A percentile compares a stretch with the other conserved stretches of the same genome.
phyloP scores from a whole-genome alignment of 2,329 filamentous ascomycete genomes.

The Amphichorda felina region DNA sequence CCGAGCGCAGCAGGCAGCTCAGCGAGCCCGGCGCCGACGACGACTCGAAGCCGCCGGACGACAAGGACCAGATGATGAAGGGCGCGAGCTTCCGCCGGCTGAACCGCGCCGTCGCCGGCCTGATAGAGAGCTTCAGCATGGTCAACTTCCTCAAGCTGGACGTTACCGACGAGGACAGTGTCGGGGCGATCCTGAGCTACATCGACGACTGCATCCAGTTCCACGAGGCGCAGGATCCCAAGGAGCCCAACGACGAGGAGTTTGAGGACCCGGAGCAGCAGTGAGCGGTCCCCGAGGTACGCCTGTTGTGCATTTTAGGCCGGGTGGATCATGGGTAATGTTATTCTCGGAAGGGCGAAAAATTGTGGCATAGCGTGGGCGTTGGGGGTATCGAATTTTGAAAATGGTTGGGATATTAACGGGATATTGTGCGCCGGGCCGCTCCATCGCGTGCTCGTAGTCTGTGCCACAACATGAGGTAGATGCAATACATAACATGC shows the following conservation, averaged over 20 bases:
- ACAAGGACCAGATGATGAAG: slow-evolving; percentile 61
- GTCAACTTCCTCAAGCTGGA: slow-evolving; percentile 89
- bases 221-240: slow-evolving; percentile 86
- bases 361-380: slow-evolving; percentile 15
- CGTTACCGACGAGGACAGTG: slow-evolving; percentile 83
- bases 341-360: too few relatives aligned
- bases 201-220: slow-evolving; percentile 92
- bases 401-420: too few relatives aligned
- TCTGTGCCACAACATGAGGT: too few relatives aligned
- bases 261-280: slow-evolving; percentile 25
- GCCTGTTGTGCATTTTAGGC: too few relatives aligned
- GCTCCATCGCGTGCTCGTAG: too few relatives aligned
- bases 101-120: slow-evolving; percentile 75
- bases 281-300: slow-evolving; percentile 3
- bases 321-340: too few relatives aligned
- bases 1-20: slow-evolving; percentile 26
- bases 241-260: slow-evolving; percentile 58
- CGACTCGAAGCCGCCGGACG: slow-evolving; percentile 47
- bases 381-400: slow-evolving; percentile 8
- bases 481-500: too few relatives aligned
- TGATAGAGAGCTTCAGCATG: slow-evolving; percentile 98
- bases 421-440: too few relatives aligned
- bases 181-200: slow-evolving; percentile 73
- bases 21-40: slow-evolving; percentile 31
- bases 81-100: slow-evolving; percentile 72